These are phyloP conservation scores for Cryptomeria japonica DNA, from an alignment of 75 land plant genomes.

Conservation along the genomic window DNA sequence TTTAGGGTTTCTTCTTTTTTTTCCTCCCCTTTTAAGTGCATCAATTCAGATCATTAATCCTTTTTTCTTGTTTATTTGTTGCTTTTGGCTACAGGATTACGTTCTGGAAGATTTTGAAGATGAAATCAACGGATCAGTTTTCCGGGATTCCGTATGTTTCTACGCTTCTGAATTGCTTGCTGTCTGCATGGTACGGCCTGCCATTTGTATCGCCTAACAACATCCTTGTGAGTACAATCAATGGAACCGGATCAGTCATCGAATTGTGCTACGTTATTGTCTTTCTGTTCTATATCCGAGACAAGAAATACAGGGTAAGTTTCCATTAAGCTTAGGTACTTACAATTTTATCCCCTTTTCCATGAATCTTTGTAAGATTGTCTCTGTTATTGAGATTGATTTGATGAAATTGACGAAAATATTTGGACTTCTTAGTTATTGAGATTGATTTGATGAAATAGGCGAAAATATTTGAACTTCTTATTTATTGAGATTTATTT, in stretches of 20 bases:
- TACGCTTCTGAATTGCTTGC: conserved; percentile 68
- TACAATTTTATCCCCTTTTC: too few species aligned
- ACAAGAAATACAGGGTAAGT: conserved; percentile 35
- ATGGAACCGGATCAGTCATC: conserved; percentile 61
- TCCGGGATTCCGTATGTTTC: conserved; percentile 64
- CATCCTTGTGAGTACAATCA: conserved; percentile 66
- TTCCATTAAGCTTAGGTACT: too few species aligned
- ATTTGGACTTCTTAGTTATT: too few species aligned
- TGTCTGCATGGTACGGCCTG: conserved; percentile 61
- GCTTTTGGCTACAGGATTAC: conserved; percentile 41
- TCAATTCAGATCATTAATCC: not conserved
- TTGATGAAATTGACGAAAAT: too few species aligned
- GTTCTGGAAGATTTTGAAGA: conserved; percentile 2
- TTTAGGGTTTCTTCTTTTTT: not conserved
- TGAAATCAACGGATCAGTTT: conserved; percentile 59
- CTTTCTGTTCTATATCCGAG: conserved; percentile 46
- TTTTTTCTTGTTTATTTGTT: not conserved
- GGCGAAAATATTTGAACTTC: too few species aligned
- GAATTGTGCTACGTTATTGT: conserved; percentile 65
- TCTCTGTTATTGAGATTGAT: too few species aligned
- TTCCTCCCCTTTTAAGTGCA: too few species aligned
- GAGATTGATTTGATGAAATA: not conserved
- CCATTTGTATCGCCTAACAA: conserved; percentile 80
- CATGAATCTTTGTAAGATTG: too few species aligned
- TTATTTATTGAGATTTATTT: too few species aligned